Evolutionary conservation across 441 rosid species (phyloP), one percentile per base, ranked within the genome.

Genomic region (Bocquillonia castaneifolia): DNA sequence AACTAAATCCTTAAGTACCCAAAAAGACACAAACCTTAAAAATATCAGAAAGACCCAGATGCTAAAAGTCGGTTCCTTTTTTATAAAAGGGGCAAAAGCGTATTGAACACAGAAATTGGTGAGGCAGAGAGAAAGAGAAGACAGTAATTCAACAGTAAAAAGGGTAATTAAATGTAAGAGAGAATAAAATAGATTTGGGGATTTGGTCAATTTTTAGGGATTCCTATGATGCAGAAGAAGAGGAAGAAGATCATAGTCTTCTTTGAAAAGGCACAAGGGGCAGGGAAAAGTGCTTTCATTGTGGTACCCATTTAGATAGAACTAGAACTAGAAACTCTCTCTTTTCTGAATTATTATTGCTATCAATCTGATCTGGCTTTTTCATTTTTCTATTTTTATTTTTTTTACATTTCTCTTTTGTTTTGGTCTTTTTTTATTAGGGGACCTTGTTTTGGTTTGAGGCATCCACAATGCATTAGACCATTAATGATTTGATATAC

Each of bases 281-380:
- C 36, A 31, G n/a, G n/a, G n/a, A 68, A 78, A 78, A 68, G 82
- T 44, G 78, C 70, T 37, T 40, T 2, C 9, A 2, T 32, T 31
- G 76, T 63, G 77, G 81, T 64, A 17, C 81, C 77, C 45, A 1
- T 42, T 15, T 44, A 31, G 72, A 74, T 63, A 48, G 64, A 52
- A 59, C 66, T 22, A 58, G 71, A 80, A 69, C 66, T 22, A 58
- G 71, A 80, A 69, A 39, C 48, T 31, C 58, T 18, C 69, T 36
- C 48, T 71, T 71, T n/a, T 17, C n/a, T n/a, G n/a, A n/a, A n/a
- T n/a, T n/a, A n/a, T n/a, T n/a, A n/a, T n/a, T n/a, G 40, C 37
- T 20, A 25, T 4, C 15, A 40, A n/a, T 64, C 59, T 64, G 47
- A 64, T 51, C 68, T 64, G 68, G 59, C 68, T 23, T 18, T 18